Evolutionary conservation across 2,329 filamentous ascomycete species (phyloP).

Genomic region (Lasiodiplodia gonubiensis): DNA sequence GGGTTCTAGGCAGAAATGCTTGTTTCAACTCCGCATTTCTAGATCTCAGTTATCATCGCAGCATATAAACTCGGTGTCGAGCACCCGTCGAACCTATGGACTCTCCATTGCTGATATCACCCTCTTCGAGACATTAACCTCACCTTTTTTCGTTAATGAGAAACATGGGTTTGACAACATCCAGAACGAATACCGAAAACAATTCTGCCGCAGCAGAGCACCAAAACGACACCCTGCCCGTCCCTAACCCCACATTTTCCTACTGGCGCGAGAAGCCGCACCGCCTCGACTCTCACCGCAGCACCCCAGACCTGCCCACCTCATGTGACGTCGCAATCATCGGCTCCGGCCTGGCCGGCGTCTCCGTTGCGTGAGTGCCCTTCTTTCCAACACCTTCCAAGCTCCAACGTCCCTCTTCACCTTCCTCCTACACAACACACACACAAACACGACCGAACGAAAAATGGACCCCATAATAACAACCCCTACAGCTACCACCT

Average conservation of each 20-base stretch:
- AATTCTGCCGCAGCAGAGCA: background rate
- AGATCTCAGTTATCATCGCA: background rate
- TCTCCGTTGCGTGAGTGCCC: constrained; percentile 61
- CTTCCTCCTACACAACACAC: background rate
- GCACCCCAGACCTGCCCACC: constrained; percentile 37
- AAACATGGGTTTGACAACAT: background rate
- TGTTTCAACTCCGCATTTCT: background rate
- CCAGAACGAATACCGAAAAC: background rate
- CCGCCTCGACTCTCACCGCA: constrained; percentile 38
- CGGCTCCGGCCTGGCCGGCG: constrained; percentile 69
- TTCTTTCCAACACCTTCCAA: background rate
- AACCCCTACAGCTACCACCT: background rate
- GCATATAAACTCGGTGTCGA: background rate
- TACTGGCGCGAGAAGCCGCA: constrained; percentile 47
- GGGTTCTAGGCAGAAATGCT: background rate
- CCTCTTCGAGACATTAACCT: background rate
- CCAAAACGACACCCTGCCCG: constrained; percentile 32
- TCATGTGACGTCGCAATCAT: constrained; percentile 58
- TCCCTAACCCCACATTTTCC: constrained; percentile 39
- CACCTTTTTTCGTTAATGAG: background rate
- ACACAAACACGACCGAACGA: no score
- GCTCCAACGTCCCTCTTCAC: background rate
- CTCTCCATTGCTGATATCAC: background rate
- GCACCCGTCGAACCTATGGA: no score
- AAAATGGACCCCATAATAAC: no score